Conservation (phyloP, 2,329 filamentous ascomycete genomes). For the Penicillium nordicum region DNA sequence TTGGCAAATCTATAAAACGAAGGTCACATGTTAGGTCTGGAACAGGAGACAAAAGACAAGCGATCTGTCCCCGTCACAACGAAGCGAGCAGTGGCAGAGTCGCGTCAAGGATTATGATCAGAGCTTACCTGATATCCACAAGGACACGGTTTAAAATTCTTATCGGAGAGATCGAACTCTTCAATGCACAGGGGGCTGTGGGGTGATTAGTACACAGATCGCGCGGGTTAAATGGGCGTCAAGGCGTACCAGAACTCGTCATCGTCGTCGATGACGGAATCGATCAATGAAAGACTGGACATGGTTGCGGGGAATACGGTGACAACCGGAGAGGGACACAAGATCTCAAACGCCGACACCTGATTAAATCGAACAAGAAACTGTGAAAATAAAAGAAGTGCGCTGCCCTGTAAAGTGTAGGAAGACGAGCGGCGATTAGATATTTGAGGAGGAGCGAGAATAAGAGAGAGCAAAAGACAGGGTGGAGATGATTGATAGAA, state of each 20-base stretch:
- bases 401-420: conserved; percentile 17
- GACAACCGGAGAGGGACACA: conserved; percentile 23
- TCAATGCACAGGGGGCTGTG: conserved; percentile 92
- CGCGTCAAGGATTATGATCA: not conserved
- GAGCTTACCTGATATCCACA: conserved; percentile 88
- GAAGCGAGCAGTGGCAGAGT: not conserved
- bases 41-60: not conserved
- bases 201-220: conserved; percentile 21
- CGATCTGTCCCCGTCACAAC: no score
- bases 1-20: conserved; percentile 81
- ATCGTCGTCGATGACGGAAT: conserved; percentile 50
- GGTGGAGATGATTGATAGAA: conserved; percentile 19
- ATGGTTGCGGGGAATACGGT: conserved; percentile 32
- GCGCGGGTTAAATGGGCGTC: not conserved
- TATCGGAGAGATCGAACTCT: conserved; percentile 96
- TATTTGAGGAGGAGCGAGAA: conserved; percentile 12
- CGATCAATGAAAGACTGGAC: conserved; percentile 46
- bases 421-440: conserved; percentile 24
- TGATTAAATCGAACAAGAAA: conserved; percentile 15
- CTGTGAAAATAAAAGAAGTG: conserved; percentile 13
- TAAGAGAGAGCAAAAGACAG: conserved; percentile 2
- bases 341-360: conserved; percentile 26
- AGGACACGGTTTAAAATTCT: conserved; percentile 93
- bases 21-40: conserved; percentile 8
- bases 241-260: conserved; percentile 47